Percentiles rank a stretch among this genome's conserved stretches.
phyloP scores from a whole-genome alignment of 2,329 filamentous ascomycete species.

The Diaporthe sp. region DNA sequence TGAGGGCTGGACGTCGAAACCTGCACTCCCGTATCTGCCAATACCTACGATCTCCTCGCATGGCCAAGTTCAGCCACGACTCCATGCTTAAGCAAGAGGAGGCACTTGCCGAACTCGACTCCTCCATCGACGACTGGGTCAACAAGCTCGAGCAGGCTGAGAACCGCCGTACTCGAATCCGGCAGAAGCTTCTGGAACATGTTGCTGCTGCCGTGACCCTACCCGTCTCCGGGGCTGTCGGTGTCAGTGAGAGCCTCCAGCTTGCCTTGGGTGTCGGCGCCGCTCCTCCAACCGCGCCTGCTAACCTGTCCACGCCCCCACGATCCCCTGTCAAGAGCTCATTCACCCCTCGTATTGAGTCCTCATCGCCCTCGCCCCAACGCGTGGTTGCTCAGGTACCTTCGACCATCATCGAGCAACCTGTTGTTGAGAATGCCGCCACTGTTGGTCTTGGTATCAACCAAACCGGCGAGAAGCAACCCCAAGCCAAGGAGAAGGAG shows the following conservation, averaged over 20 bases:
- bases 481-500: slow-evolving; percentile 3
- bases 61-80: slow-evolving; percentile 80
- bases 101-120: slow-evolving; percentile 81
- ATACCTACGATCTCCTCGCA: slow-evolving; percentile 79
- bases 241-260: slow-evolving; percentile 58
- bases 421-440: slow-evolving; percentile 61
- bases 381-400: slow-evolving; percentile 68
- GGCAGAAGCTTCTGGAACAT: slow-evolving; percentile 86
- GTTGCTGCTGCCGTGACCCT: slow-evolving; percentile 79
- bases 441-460: slow-evolving; percentile 46
- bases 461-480: slow-evolving; percentile 37
- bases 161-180: slow-evolving; percentile 80
- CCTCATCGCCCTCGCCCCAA: slow-evolving; percentile 62
- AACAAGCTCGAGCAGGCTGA: slow-evolving; percentile 85
- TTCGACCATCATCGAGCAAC: slow-evolving; percentile 68
- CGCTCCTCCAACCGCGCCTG: slow-evolving; percentile 48
- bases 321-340: slow-evolving; percentile 68
- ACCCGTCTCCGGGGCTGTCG: slow-evolving; percentile 50
- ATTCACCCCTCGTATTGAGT: slow-evolving; percentile 51
- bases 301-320: slow-evolving; percentile 69
- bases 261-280: slow-evolving; percentile 56
- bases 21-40: slow-evolving; percentile 83
- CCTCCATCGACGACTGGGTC: slow-evolving; percentile 85
- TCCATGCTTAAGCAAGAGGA: slow-evolving; percentile 86
- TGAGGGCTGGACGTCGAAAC: slow-evolving; percentile 82